Evolutionary conservation across 139 green algal genomes (phyloP), one percentile per base, ranked within the genome.

Genomic region (Parachlorella kessleri): DNA sequence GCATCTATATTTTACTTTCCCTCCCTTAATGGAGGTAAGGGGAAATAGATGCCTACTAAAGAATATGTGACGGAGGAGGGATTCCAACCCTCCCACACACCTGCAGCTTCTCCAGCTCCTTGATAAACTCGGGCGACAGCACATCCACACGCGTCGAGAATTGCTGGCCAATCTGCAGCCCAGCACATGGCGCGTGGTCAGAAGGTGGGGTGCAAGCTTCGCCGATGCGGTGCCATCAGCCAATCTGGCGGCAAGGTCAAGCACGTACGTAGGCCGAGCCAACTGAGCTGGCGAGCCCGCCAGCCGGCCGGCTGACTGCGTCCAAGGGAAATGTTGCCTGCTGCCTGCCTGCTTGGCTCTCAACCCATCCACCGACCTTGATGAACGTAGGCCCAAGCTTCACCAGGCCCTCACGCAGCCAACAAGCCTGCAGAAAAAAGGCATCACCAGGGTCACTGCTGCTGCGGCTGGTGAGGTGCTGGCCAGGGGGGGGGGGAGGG

Each of bases 61-160:
- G n/a, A n/a, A n/a, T n/a, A n/a, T n/a, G n/a, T n/a, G n/a, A n/a
- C n/a, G n/a, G n/a, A n/a, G n/a, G n/a, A n/a, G n/a, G n/a, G n/a
- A n/a, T n/a, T n/a, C 63, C 63, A 68, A 33, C 23, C 24, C 24
- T 21, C 21, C 48, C 73, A 30, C 75, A 14, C 75, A 87, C 88
- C 92, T 97, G 94, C 82, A 99, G 89, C 84, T 95, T 92, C 78
- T 97, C 93, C 69, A 99, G 89, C 90, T 99, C 94, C 77, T 95
- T 90, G 68, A 98, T 94, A 81, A 98, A 98, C 88, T 98, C 97
- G 26, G 73, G 86, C 7, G 90, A 85, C 64, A 98, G 85, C n/a
- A 98, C 85, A 80, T 98, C 94, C 7, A 83, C 87, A 5, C 94
- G 81, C 0, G 91, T 96, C 66, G 75, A 89, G 81, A 90, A 93